These are phyloP conservation scores for Imleria badia DNA, from an alignment of 768 basidiomycete species.

Conservation along the genomic window DNA sequence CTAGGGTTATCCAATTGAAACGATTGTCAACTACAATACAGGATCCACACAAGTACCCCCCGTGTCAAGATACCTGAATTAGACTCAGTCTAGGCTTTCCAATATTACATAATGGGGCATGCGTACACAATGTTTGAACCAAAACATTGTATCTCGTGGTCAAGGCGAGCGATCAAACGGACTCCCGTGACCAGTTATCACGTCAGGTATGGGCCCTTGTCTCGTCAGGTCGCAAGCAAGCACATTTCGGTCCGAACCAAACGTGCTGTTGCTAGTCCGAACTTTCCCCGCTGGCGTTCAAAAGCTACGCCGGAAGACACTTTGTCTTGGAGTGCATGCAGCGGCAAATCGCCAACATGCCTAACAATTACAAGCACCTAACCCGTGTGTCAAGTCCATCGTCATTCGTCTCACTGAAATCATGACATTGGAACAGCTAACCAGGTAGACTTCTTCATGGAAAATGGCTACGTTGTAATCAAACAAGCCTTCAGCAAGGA, in stretches of 20 bases:
- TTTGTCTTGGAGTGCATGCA: not conserved
- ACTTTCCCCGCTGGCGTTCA: not conserved
- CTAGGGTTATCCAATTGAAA: not conserved
- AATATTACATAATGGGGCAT: no score
- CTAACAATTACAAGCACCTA: not conserved
- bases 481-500: conserved; percentile 53
- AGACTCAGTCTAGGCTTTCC: not conserved
- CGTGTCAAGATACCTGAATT: not conserved
- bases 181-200: not conserved
- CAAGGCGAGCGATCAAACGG: not conserved
- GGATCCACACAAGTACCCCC: not conserved
- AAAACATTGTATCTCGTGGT: not conserved
- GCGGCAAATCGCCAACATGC: not conserved
- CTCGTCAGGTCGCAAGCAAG: not conserved
- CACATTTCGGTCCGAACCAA: not conserved
- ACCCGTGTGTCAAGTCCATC: not conserved
- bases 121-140: not conserved
- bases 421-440: conserved; percentile 7
- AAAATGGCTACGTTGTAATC: conserved; percentile 55
- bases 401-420: not conserved
- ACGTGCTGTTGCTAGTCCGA: not conserved
- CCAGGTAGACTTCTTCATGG: conserved; percentile 56
- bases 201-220: no score
- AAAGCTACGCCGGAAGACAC: not conserved
- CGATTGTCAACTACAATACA: not conserved